Percentiles rank a stretch among this genome's conserved stretches.
These are phyloP conservation scores for Botrytis medusae DNA, from an alignment of 2,329 filamentous ascomycete genomes.

Conservation along the genomic window DNA sequence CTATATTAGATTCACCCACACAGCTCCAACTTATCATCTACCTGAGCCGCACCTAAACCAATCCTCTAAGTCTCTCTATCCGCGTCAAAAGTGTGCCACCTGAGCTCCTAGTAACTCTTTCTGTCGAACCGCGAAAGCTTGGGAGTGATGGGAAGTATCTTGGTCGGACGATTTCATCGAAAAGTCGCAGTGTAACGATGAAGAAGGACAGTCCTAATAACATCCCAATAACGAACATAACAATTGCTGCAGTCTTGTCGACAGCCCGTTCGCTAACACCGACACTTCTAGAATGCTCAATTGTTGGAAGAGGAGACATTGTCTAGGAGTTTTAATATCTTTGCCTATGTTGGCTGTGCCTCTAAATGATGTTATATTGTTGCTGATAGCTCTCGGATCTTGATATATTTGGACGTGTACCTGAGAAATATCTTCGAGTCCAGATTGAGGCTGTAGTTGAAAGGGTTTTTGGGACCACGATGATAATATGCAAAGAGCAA, in stretches of 20 bases:
- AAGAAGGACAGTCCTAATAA: not conserved
- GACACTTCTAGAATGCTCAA: not conserved
- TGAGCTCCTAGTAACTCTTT: not conserved
- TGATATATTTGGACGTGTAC: not conserved
- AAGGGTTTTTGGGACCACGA: too few relatives aligned
- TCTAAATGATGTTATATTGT: not conserved
- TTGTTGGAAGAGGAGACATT: not conserved
- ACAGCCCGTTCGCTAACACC: not conserved
- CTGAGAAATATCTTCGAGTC: not conserved
- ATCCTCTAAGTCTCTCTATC: not conserved
- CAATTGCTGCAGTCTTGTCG: not conserved
- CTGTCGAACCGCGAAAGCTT: not conserved
- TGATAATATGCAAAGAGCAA: not conserved
- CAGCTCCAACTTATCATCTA: too few relatives aligned
- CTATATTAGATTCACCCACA: not conserved
- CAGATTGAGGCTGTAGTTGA: not conserved
- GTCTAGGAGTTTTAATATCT: not conserved
- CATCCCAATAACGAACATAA: conserved; percentile 7
- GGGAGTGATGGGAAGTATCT: not conserved
- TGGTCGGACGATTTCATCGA: conserved; percentile 3
- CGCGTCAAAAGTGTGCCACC: too few relatives aligned
- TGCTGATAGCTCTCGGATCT: not conserved
- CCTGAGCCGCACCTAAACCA: not conserved
- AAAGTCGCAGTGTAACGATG: not conserved
- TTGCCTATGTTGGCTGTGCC: not conserved